Evolutionary conservation across 1,284 basidiomycete species (phyloP).

Genomic region (Afroboletus lepidellus): DNA sequence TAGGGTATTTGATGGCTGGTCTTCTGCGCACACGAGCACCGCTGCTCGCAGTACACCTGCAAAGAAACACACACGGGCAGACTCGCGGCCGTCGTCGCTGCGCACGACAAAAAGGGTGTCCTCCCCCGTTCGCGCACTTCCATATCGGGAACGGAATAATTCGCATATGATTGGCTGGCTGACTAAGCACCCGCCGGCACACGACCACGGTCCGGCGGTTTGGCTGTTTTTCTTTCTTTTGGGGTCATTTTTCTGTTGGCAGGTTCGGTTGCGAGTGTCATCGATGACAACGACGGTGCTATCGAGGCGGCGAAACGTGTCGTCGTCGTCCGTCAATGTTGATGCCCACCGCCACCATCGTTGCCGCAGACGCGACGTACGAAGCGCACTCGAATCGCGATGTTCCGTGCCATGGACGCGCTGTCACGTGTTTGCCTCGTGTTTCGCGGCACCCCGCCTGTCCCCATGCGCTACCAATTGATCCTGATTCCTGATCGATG

Average conservation of each 20-base stretch:
- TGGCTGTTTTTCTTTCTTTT: not conserved
- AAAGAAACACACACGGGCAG: not conserved
- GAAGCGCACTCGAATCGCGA: not conserved
- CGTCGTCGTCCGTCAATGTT: too few relatives aligned
- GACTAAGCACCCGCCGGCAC: slow-evolving; percentile 14
- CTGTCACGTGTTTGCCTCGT: slow-evolving; percentile 24
- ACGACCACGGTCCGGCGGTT: slow-evolving; percentile 5
- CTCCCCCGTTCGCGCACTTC: not conserved
- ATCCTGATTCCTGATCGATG: slow-evolving; percentile 24
- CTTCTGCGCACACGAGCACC: not conserved
- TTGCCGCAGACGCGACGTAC: not conserved
- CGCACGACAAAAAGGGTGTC: slow-evolving; percentile 6
- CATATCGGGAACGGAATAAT: slow-evolving; percentile 19
- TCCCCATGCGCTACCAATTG: slow-evolving; percentile 2
- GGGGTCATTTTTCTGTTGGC: not conserved
- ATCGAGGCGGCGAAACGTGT: not conserved
- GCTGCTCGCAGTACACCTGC: not conserved
- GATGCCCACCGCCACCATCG: not conserved
- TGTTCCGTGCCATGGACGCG: not conserved
- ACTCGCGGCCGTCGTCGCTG: slow-evolving; percentile 6
- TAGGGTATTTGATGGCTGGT: slow-evolving; percentile 24
- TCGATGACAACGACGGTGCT: not conserved
- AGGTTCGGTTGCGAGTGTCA: not conserved
- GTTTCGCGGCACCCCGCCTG: slow-evolving; percentile 22
- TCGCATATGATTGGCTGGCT: slow-evolving; percentile 32